Evolutionary conservation across 2,329 filamentous ascomycete genomes (phyloP), one percentile per base, ranked within the genome.

Genomic region (Xylaria sp.): DNA sequence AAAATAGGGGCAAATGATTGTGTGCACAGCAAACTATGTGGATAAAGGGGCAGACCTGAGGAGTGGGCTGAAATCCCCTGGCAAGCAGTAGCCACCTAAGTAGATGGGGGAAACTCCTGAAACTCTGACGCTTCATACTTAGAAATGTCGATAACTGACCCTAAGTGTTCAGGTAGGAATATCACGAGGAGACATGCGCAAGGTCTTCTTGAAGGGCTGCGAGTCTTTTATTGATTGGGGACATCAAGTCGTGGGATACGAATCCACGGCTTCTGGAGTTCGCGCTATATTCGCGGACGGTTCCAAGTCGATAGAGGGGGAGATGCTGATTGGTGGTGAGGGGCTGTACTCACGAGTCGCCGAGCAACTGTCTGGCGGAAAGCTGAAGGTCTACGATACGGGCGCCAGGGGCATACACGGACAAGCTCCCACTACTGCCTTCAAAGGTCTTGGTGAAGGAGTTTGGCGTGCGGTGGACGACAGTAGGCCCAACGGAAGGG

Each of bases 361-460:
- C 0, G 85, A 83, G 72, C 88, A 91, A 77, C 79, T 90, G 4
- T 88, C 86, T 0, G 80, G 80, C 4, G 88, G 87, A 1, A 84
- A 79, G 58, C 76, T 90, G 54, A 90, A 89, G 76, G 85, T 88
- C 4, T 91, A 86, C 74, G 89, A 91, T 72, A 87, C 88, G 0
- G 88, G 89, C 3, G 86, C 88, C 0, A 79, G 89, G 57, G 88
- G 88, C 1, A 90, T 91, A 28, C 89, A 91, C 71, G 89, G 89
- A 0, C 88, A 90, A 75, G 88, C 89, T 7, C 87, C 88, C 0
- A 88, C 84, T 0, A 83, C 85, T 0, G 88, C 89, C 0, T 91
- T 90, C 81, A 87, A 85, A 68, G 83, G 77, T 0, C 80, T 91
- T 0, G 88, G 89, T 0, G 89, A 91, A 76, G 89, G 89, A 1